Conservation (phyloP, 495 filamentous ascomycete genomes). For the Penicillium samsonianum region DNA sequence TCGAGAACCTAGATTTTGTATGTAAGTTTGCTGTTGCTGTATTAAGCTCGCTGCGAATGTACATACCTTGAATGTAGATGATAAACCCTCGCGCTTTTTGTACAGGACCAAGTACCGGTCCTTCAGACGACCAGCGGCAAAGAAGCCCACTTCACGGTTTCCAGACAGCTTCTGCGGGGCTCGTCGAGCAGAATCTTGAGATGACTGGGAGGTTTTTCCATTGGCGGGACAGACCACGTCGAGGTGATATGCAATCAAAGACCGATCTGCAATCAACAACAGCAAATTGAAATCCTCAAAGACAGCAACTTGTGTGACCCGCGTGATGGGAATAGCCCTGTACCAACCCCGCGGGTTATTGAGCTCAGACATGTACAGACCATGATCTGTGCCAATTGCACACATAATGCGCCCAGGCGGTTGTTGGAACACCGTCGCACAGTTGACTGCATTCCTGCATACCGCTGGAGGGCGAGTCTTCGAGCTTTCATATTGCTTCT, state of each 20-base stretch:
- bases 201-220: conserved; percentile 55
- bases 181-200: conserved; percentile 61
- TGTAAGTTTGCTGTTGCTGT: background rate
- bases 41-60: background rate
- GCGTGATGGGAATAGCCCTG: conserved; percentile 69
- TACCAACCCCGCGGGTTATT: conserved; percentile 87
- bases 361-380: conserved; percentile 83
- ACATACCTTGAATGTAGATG: conserved; percentile 82
- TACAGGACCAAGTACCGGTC: conserved; percentile 92
- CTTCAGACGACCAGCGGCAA: conserved; percentile 94
- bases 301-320: conserved; percentile 91
- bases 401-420: conserved; percentile 79
- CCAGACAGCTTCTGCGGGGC: conserved; percentile 91
- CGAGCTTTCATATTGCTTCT: conserved; percentile 64
- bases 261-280: conserved; percentile 85
- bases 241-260: conserved; percentile 90
- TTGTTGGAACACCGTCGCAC: conserved; percentile 82
- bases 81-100: conserved; percentile 90
- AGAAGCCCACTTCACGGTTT: conserved; percentile 89
- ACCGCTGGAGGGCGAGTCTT: conserved; percentile 70
- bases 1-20: conserved; percentile 68
- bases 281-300: conserved; percentile 94
- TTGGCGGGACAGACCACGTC: conserved; percentile 81
- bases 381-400: conserved; percentile 92
- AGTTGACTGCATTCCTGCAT: conserved; percentile 84